These are phyloP conservation scores for Metschnikowia amazonensis DNA, from an alignment of 805 yeast genomes.

Conservation along the genomic window DNA sequence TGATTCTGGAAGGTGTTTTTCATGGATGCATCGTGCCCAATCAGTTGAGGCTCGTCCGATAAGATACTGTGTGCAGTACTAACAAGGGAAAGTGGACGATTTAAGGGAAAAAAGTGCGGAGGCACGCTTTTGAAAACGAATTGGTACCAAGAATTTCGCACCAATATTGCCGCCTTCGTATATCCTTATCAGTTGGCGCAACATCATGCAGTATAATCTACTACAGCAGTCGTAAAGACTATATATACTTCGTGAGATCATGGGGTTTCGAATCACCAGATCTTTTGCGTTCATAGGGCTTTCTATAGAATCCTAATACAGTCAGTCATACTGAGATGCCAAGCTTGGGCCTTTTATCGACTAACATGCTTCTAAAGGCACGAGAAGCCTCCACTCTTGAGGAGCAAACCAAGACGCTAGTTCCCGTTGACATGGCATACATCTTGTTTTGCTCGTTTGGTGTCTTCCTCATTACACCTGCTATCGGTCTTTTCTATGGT, in stretches of 20 bases:
- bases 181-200: conserved; percentile 3
- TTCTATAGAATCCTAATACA: background rate
- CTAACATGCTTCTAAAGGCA: conserved; percentile 4
- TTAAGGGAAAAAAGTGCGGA: conserved; percentile 5
- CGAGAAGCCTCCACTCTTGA: conserved; percentile 13
- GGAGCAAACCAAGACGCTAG: conserved; percentile 37
- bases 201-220: background rate
- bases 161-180: background rate
- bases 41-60: background rate
- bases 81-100: background rate
- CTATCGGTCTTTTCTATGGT: conserved; percentile 44
- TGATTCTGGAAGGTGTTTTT: background rate
- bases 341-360: conserved; percentile 3
- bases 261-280: background rate
- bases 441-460: conserved; percentile 45
- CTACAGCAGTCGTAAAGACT: background rate
- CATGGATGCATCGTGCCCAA: background rate
- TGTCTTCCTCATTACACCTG: conserved; percentile 47
- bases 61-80: background rate
- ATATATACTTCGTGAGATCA: background rate
- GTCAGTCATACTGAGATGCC: background rate
- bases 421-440: conserved; percentile 48
- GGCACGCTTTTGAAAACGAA: background rate
- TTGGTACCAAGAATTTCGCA: background rate
- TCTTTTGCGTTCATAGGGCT: background rate